Evolutionary conservation across 345 rosid species (phyloP), one percentile per base, ranked within the genome.

Genomic region (Lepidium didymum): DNA sequence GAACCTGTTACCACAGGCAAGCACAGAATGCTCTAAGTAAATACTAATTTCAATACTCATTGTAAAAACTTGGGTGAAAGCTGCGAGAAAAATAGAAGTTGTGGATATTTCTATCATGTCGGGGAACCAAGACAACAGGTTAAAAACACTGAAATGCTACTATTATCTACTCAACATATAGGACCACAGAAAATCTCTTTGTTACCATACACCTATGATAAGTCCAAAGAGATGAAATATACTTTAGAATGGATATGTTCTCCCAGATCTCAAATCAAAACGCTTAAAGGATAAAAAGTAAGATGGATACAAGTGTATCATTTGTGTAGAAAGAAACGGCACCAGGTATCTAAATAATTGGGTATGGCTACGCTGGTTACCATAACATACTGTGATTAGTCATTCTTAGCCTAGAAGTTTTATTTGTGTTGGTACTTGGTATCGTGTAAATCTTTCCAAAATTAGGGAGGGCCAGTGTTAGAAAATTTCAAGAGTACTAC

Each of bases 1-100:
- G 99, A 95, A 80, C 99, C 97, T 91, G 75, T 34, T 44, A 47
- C 25, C 59, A 52, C 54, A 36, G 44, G 57, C 46, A 62, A 78
- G 23, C 67, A 35, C 43, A 37, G 21, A 55, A 59, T 41, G 57
- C 15, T 58, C 1, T 33, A 31, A 3, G 25, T 64, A 40, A 38
- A 12, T 6, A 29, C 31, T 42, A 42, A 54, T 53, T 41, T 29
- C 7, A 35, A 68, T 29, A 14, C 14, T 45, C 16, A 27, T 45
- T 40, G 43, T 50, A 31, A 38, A 5, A 2, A 12, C 38, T 29
- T 29, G 19, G 21, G 50, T 37, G 34, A 18, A 38, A 7, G 16
- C 14, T 35, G 9, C 40, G 37, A 69, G 35, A 25, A 16, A 23
- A 9, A 37, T 21, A 56, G 29, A 55, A 14, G 49, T 13, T 10